Conservation (phyloP, 2,329 filamentous ascomycete genomes). For the Ceratocystiopsis minuta region DNA sequence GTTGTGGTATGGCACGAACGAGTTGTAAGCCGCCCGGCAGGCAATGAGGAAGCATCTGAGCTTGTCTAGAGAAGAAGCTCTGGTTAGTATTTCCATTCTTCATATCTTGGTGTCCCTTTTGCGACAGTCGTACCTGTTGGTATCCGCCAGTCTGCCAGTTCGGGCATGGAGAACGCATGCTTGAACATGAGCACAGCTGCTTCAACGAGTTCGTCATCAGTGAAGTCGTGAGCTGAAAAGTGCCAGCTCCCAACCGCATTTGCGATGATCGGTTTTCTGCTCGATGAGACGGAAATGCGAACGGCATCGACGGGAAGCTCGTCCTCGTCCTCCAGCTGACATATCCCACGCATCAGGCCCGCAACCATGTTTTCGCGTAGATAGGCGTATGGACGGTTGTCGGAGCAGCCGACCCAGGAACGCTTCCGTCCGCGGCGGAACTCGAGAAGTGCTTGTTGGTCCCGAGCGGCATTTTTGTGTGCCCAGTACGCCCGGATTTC, state of each 20-base stretch:
- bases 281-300: conserved; percentile 47
- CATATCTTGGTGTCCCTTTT: no score
- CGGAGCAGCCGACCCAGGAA: conserved; percentile 79
- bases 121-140: conserved; percentile 42
- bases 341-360: conserved; percentile 75
- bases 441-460: conserved; percentile 54
- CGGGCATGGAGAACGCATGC: conserved; percentile 68
- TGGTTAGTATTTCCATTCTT: no score
- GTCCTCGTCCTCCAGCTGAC: conserved; percentile 42
- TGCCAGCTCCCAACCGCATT: conserved; percentile 60
- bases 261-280: conserved; percentile 48
- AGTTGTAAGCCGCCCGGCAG: conserved; percentile 87
- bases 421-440: conserved; percentile 61
- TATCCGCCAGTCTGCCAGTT: conserved; percentile 65
- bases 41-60: conserved; percentile 73
- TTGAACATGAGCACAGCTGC: conserved; percentile 77
- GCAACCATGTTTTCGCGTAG: conserved; percentile 88
- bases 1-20: conserved; percentile 93
- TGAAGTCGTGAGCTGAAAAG: conserved; percentile 79
- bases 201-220: conserved; percentile 77
- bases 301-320: conserved; percentile 44
- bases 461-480: conserved; percentile 56
- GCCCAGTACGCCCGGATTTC: conserved; percentile 71
- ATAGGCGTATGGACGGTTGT: conserved; percentile 76
- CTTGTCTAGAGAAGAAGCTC: conserved; percentile 36